These are phyloP conservation scores for Clitopilus hobsonii DNA, from an alignment of 768 basidiomycete species.

Conservation along the genomic window DNA sequence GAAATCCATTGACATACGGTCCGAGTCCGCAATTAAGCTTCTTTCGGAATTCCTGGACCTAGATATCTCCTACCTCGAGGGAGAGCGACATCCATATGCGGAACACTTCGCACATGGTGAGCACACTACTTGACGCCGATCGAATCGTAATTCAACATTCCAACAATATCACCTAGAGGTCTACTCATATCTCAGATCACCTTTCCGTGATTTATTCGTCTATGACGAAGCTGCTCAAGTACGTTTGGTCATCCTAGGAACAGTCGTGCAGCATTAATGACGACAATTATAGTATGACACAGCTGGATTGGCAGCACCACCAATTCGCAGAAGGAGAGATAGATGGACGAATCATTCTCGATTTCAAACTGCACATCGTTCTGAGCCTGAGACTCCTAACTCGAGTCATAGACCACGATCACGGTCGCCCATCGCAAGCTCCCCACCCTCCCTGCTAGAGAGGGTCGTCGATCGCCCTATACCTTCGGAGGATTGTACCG, in stretches of 20 bases:
- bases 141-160: not conserved
- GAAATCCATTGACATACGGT: constrained; percentile 90
- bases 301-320: constrained; percentile 21
- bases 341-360: constrained; percentile 20
- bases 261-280: constrained; percentile 8
- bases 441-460: too few relatives aligned
- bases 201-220: constrained; percentile 75
- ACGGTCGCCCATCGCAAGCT: too few relatives aligned
- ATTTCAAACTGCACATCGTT: constrained; percentile 22
- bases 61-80: constrained; percentile 52
- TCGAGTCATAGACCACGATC: too few relatives aligned
- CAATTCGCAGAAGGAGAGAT: constrained; percentile 21
- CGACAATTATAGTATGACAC: constrained; percentile 49
- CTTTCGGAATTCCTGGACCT: constrained; percentile 88
- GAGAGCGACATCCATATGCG: constrained; percentile 61
- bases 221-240: constrained; percentile 87
- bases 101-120: constrained; percentile 94
- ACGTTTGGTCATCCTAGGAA: not conserved
- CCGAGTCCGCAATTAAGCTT: constrained; percentile 79
- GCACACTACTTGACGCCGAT: constrained; percentile 13
- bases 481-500: too few relatives aligned
- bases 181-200: constrained; percentile 85
- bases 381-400: too few relatives aligned
- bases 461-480: too few relatives aligned
- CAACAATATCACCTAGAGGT: constrained; percentile 43